A percentile compares a stretch with the other conserved stretches of the same genome.
Conservation (phyloP, 441 rosid genomes). For the Eruca vesicaria region DNA sequence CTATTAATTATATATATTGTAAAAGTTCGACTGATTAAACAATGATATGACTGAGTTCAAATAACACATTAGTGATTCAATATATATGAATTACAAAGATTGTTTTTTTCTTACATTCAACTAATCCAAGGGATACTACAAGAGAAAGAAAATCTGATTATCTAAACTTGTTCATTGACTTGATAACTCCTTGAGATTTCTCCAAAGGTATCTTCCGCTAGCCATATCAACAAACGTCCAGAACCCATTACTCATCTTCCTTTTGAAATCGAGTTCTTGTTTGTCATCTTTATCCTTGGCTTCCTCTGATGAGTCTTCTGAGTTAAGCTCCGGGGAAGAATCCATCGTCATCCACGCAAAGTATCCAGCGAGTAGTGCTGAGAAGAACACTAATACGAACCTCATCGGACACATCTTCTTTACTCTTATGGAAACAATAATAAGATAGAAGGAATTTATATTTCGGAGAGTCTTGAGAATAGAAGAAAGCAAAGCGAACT, state of each 20-base stretch:
- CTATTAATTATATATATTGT: too few species aligned
- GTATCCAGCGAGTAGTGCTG: conserved; percentile 76
- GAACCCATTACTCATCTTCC: conserved; percentile 73
- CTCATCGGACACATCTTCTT: conserved; percentile 76
- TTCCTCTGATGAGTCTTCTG: conserved; percentile 41
- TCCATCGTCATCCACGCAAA: conserved; percentile 71
- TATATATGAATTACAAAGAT: too few species aligned
- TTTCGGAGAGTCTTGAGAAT: neutral
- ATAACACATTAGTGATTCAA: too few species aligned
- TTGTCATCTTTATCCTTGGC: conserved; percentile 35
- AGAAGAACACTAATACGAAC: conserved; percentile 80
- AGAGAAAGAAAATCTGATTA: neutral
- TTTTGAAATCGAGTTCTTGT: conserved; percentile 44
- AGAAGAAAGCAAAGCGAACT: too few species aligned
- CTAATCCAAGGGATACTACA: too few species aligned
- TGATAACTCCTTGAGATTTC: conserved; percentile 61
- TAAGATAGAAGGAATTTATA: neutral
- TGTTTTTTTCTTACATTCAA: too few species aligned
- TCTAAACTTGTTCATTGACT: conserved; percentile 3
- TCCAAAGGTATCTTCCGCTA: conserved; percentile 87
- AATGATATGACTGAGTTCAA: too few species aligned
- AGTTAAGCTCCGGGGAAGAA: conserved; percentile 49
- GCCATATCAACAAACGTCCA: conserved; percentile 96
- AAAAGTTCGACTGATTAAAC: too few species aligned
- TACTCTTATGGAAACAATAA: neutral